Percentiles rank a stretch among this genome's conserved stretches.
Evolutionary conservation across 2,329 filamentous ascomycete genomes (phyloP).

Genomic region (Epichloe scottii): DNA sequence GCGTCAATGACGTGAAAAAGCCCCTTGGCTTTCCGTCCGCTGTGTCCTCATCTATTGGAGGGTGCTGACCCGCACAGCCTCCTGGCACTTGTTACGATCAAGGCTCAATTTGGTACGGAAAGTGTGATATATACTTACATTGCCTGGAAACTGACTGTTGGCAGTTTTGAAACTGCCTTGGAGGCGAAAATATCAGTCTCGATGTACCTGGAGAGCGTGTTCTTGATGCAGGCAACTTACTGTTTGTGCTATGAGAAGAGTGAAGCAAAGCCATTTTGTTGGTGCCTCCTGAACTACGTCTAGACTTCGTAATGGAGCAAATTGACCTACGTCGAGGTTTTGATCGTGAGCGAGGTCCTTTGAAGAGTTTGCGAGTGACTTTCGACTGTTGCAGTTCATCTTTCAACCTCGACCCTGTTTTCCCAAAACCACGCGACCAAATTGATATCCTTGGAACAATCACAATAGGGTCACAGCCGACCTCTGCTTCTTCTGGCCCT

Average conservation of each 20-base stretch:
- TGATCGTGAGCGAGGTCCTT: conserved; percentile 27
- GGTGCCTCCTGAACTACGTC: conserved; percentile 1
- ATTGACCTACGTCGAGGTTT: conserved; percentile 24
- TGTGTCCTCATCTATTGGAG: conserved; percentile 28
- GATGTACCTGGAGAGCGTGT: no score
- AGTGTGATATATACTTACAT: conserved; percentile 13
- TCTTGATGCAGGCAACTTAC: neutral
- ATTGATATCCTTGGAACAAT: conserved; percentile 8
- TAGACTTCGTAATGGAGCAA: conserved; percentile 24
- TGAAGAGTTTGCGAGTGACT: conserved; percentile 26
- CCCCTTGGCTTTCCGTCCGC: conserved; percentile 24
- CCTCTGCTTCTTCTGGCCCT: neutral
- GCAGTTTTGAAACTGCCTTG: conserved; percentile 8
- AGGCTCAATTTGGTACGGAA: neutral
- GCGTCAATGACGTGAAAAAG: conserved; percentile 30
- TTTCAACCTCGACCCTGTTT: conserved; percentile 18
- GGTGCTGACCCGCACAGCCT: conserved; percentile 37
- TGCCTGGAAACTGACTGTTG: conserved; percentile 21
- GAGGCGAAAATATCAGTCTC: neutral
- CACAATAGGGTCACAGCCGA: neutral
- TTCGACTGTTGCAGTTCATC: conserved; percentile 17
- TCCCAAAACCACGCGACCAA: conserved; percentile 11
- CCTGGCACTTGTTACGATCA: conserved; percentile 18
- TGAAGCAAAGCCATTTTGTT: neutral
- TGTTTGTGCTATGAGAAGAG: conserved; percentile 1